These are phyloP conservation scores for Moesziomyces globuligerus DNA, from an alignment of 1,284 basidiomycete genomes.

Conservation along the genomic window DNA sequence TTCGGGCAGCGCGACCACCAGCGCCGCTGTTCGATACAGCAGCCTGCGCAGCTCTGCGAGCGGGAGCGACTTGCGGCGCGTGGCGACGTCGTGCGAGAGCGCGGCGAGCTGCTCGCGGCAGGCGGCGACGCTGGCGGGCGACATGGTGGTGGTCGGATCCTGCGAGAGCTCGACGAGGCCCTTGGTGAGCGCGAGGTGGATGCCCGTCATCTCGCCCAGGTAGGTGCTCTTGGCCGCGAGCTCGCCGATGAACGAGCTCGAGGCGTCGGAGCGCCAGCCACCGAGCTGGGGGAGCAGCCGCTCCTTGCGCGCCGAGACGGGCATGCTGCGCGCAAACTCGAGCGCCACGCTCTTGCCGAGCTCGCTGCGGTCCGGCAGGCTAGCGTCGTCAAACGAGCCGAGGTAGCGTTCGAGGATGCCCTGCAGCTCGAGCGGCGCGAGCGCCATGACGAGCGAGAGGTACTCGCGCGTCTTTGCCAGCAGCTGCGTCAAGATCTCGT, in stretches of 20 bases:
- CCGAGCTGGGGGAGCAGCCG: slow-evolving; percentile 63
- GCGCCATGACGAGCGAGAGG: slow-evolving; percentile 84
- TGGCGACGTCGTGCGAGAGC: slow-evolving; percentile 72
- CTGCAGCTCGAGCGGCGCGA: slow-evolving; percentile 91
- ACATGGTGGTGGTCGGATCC: slow-evolving; percentile 73
- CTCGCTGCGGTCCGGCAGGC: slow-evolving; percentile 49
- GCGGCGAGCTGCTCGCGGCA: slow-evolving; percentile 78
- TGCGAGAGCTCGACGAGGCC: slow-evolving; percentile 74
- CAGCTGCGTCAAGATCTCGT: slow-evolving; percentile 82
- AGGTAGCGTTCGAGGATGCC: slow-evolving; percentile 81
- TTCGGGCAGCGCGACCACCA: slow-evolving; percentile 52
- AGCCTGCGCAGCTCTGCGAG: slow-evolving; percentile 80
- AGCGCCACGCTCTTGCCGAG: slow-evolving; percentile 63
- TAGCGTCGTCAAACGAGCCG: slow-evolving; percentile 49
- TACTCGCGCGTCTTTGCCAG: slow-evolving; percentile 80
- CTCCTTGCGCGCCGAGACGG: slow-evolving; percentile 50
- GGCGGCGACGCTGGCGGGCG: slow-evolving; percentile 72
- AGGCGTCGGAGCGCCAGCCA: slow-evolving; percentile 65
- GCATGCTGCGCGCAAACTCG: slow-evolving; percentile 60
- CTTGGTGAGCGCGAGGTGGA: slow-evolving; percentile 73
- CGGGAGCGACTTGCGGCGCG: slow-evolving; percentile 18
- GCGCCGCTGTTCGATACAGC: slow-evolving; percentile 83
- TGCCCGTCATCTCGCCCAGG: slow-evolving; percentile 81
- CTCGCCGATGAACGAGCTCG: slow-evolving; percentile 57
- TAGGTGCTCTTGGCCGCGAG: slow-evolving; percentile 61